phyloP scores from a whole-genome alignment of 2,329 filamentous ascomycete genomes.

The Pseudogymnoascus sp. region DNA sequence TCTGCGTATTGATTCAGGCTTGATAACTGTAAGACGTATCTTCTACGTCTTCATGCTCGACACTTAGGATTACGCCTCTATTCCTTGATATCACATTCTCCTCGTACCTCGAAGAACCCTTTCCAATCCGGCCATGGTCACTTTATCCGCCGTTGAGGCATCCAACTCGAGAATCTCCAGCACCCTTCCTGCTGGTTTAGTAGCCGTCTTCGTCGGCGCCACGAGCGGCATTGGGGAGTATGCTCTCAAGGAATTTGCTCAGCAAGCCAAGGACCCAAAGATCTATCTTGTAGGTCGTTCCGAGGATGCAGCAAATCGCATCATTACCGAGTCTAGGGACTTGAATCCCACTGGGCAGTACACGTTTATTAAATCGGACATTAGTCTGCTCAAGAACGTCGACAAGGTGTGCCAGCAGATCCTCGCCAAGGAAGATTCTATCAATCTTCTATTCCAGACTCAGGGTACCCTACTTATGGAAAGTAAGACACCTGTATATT shows the following conservation, averaged over 20 bases:
- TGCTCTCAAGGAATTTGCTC: conserved; percentile 37
- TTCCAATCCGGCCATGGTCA: conserved; percentile 29
- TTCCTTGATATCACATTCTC: neutral
- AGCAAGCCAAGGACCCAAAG: conserved; percentile 31
- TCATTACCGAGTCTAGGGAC: conserved; percentile 33
- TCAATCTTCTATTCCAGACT: conserved; percentile 49
- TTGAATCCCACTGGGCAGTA: conserved; percentile 38
- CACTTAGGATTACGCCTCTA: neutral
- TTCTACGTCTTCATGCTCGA: neutral
- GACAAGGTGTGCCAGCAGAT: conserved; percentile 43
- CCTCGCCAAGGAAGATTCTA: conserved; percentile 37
- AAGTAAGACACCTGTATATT: neutral
- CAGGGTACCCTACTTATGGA: conserved; percentile 34
- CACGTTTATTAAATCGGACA: conserved; percentile 37
- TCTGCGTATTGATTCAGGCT: neutral
- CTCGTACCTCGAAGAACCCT: neutral
- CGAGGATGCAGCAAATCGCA: conserved; percentile 31
- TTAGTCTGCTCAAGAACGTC: conserved; percentile 39
- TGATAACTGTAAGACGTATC: neutral
- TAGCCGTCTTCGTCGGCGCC: conserved; percentile 44
- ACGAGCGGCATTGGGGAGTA: conserved; percentile 44
- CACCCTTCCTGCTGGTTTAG: conserved; percentile 33
- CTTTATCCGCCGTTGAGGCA: conserved; percentile 24
- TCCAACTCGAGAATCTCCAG: conserved; percentile 31
- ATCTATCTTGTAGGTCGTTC: conserved; percentile 43